These are phyloP conservation scores for Schizochytrium sp. DNA, from an alignment of 108 stramenopile genomes.

Conservation along the genomic window DNA sequence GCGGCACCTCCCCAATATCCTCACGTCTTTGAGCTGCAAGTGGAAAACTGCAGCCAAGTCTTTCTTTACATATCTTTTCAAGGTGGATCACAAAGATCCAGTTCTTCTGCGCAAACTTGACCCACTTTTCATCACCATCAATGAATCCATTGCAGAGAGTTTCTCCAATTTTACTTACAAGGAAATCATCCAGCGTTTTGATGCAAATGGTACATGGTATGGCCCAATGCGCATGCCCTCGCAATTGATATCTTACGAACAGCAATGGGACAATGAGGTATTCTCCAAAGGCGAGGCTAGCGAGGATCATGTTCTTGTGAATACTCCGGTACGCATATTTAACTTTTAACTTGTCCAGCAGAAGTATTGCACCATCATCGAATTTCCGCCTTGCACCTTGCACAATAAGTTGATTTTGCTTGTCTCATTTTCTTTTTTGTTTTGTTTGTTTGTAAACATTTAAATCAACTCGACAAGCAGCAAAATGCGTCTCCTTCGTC, in stretches of 20 bases:
- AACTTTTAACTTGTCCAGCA: too few species aligned
- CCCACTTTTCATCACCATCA: constrained; percentile 36
- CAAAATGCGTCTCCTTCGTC: too few species aligned
- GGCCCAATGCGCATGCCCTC: constrained; percentile 42
- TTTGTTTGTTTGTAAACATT: background rate
- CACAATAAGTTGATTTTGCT: background rate
- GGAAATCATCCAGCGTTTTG: background rate
- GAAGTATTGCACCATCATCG: background rate
- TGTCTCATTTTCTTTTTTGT: background rate
- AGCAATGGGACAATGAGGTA: constrained; percentile 46
- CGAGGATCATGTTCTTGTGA: background rate
- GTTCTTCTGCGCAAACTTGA: constrained; percentile 11
- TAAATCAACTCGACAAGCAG: too few species aligned
- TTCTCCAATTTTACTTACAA: background rate
- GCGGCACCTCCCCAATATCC: constrained; percentile 34
- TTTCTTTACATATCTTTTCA: background rate
- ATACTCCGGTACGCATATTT: background rate
- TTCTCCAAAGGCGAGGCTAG: background rate
- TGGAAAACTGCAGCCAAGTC: background rate
- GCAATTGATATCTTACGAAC: constrained; percentile 2
- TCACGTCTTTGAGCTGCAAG: background rate
- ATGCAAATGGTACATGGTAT: constrained; percentile 10
- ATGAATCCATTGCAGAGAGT: background rate
- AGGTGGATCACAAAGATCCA: constrained; percentile 1
- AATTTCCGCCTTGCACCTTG: background rate